Percentiles rank a stretch among this genome's conserved stretches.
These are phyloP conservation scores for Trichaptum fuscoviolaceum DNA, from an alignment of 768 basidiomycete genomes.

Conservation along the genomic window DNA sequence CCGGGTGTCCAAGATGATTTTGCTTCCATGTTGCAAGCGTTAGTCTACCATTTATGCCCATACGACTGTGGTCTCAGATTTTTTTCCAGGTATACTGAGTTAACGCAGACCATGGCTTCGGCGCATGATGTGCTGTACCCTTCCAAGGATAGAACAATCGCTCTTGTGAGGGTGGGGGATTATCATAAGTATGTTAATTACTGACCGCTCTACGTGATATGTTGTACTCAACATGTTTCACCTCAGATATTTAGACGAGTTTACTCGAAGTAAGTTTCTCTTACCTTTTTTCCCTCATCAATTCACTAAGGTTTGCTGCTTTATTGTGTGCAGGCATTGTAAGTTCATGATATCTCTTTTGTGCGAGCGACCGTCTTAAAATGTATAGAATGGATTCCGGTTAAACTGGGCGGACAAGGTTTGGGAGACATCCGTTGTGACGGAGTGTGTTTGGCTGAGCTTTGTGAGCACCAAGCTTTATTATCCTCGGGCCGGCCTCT, in stretches of 20 bases:
- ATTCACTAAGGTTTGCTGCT: neutral
- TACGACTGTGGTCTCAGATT: neutral
- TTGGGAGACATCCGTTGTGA: conserved; percentile 5
- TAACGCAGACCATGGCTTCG: conserved; percentile 8
- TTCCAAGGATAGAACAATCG: conserved; percentile 6
- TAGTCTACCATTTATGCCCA: neutral
- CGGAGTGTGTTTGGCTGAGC: conserved; percentile 9
- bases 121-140: conserved; percentile 10
- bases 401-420: conserved; percentile 7
- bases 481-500: neutral
- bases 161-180: conserved; percentile 9
- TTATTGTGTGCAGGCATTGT: neutral
- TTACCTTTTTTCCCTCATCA: neutral
- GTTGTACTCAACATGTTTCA: neutral
- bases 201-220: neutral
- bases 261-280: conserved; percentile 6
- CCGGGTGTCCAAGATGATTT: conserved; percentile 7
- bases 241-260: conserved; percentile 6
- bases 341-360: neutral
- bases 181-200: conserved; percentile 5
- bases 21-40: conserved; percentile 7
- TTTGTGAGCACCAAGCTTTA: conserved; percentile 4
- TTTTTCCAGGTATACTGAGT: conserved; percentile 5
- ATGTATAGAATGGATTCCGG: conserved; percentile 6
- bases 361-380: neutral